Conservation (phyloP, 2,329 filamentous ascomycete species). For the Fusarium sp. region DNA sequence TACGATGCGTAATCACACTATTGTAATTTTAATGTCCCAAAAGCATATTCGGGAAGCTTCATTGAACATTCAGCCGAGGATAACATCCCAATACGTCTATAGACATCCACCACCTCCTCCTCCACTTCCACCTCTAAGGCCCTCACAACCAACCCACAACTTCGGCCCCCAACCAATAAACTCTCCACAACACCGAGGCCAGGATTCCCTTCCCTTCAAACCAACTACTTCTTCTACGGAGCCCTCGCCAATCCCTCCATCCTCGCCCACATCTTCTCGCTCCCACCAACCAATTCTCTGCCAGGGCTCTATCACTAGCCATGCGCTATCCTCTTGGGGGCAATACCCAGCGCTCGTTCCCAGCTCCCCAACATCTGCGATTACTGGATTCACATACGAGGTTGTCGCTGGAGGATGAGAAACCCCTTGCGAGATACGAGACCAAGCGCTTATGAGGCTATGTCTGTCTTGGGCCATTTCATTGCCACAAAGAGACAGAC, state of each 20-base stretch:
- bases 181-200: neutral
- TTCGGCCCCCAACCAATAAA: neutral
- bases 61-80: neutral
- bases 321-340: slow-evolving; percentile 5
- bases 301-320: slow-evolving; percentile 14
- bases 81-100: neutral
- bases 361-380: neutral
- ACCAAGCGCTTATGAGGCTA: slow-evolving; percentile 6
- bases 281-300: slow-evolving; percentile 15
- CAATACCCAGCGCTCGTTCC: slow-evolving; percentile 12
- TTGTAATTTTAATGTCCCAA: too few species aligned
- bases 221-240: slow-evolving; percentile 7
- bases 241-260: neutral
- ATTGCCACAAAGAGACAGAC: neutral
- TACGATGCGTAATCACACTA: neutral
- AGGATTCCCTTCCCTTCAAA: neutral
- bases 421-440: slow-evolving; percentile 15
- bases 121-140: neutral
- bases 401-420: slow-evolving; percentile 14
- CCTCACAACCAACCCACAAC: neutral
- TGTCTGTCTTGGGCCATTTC: neutral
- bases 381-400: slow-evolving; percentile 8
- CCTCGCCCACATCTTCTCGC: slow-evolving; percentile 4
- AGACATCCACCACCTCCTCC: neutral
- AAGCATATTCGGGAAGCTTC: too few species aligned